phyloP scores from a whole-genome alignment of 2,329 filamentous ascomycete species.

The Curvularia verruculosa region DNA sequence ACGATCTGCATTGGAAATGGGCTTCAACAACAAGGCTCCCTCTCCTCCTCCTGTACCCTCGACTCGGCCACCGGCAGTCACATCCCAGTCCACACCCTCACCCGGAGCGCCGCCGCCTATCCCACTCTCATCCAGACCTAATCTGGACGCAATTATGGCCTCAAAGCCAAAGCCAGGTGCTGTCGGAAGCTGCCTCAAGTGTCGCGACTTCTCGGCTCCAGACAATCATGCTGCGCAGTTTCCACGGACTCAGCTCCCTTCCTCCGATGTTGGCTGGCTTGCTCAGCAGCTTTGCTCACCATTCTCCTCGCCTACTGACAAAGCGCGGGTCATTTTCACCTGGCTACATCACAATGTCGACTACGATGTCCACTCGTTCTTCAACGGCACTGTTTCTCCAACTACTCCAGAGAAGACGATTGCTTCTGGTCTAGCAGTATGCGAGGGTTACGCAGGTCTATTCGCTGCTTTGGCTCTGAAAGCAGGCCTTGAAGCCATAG shows the following conservation, averaged over 20 bases:
- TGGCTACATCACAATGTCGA: constrained; percentile 94
- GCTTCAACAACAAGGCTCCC: constrained; percentile 54
- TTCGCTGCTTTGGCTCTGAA: constrained; percentile 79
- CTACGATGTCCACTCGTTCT: constrained; percentile 84
- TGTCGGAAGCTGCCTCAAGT: constrained; percentile 68
- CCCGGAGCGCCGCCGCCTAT: constrained; percentile 56
- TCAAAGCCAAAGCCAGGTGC: constrained; percentile 44
- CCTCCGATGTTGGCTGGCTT: constrained; percentile 71
- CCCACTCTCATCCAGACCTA: constrained; percentile 62
- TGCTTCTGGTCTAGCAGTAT: constrained; percentile 80
- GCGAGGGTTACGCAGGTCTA: constrained; percentile 85
- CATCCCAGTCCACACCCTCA: constrained; percentile 12
- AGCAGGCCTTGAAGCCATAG: constrained; percentile 77
- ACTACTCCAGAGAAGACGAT: constrained; percentile 76
- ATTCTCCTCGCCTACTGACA: constrained; percentile 84
- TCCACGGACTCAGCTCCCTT: constrained; percentile 74
- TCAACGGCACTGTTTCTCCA: constrained; percentile 69
- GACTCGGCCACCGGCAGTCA: constrained; percentile 25
- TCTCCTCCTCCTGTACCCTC: constrained; percentile 41
- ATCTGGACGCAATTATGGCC: constrained; percentile 62
- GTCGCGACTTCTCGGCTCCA: constrained; percentile 84
- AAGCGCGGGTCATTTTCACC: constrained; percentile 88
- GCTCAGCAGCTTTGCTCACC: constrained; percentile 78
- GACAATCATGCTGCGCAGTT: constrained; percentile 80
- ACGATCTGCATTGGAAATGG: constrained; percentile 55